A percentile compares a stretch with the other conserved stretches of the same genome.
Evolutionary conservation across 2,329 filamentous ascomycete species (phyloP).

Genomic region (Thelonectria discophora): DNA sequence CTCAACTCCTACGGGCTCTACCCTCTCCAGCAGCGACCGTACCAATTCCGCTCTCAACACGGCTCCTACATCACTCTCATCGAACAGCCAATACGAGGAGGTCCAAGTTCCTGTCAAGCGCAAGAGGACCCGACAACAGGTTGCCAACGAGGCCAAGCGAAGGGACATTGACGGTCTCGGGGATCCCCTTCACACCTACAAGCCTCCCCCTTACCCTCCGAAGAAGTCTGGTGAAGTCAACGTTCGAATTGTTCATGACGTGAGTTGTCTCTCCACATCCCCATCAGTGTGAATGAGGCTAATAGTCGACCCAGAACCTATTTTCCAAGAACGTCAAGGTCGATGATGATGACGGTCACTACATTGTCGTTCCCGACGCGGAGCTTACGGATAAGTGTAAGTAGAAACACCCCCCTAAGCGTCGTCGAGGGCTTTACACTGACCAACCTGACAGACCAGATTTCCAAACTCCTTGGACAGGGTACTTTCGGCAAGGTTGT

Average conservation of each 20-base stretch:
- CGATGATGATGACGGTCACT: slow-evolving; percentile 97
- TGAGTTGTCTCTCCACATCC: slow-evolving; percentile 53
- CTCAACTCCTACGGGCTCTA: slow-evolving; percentile 72
- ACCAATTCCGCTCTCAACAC: slow-evolving; percentile 84
- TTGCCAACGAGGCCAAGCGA: slow-evolving; percentile 82
- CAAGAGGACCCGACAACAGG: slow-evolving; percentile 84
- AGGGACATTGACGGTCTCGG: slow-evolving; percentile 75
- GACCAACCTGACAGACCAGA: slow-evolving; percentile 71
- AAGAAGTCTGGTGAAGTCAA: slow-evolving; percentile 87
- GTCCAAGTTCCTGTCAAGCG: slow-evolving; percentile 82
- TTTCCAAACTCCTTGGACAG: slow-evolving; percentile 89
- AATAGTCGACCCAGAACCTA: slow-evolving; percentile 39
- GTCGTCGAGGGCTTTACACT: slow-evolving; percentile 12
- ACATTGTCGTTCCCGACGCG: slow-evolving; percentile 88
- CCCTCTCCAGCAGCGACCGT: slow-evolving; percentile 82
- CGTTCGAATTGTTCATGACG: slow-evolving; percentile 70
- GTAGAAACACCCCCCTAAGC: slow-evolving; percentile 49
- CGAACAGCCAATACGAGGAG: slow-evolving; percentile 70
- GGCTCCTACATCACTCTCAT: slow-evolving; percentile 82
- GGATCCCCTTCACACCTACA: slow-evolving; percentile 80
- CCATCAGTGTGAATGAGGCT: slow-evolving; percentile 4
- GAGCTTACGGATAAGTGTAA: slow-evolving; percentile 89
- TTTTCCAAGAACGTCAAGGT: slow-evolving; percentile 73
- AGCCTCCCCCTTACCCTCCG: slow-evolving; percentile 85
- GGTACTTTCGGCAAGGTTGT: slow-evolving; percentile 99